Evolutionary conservation across 106 monocot species (phyloP), one percentile per base, ranked within the genome.

Genomic region (Cymbidium sinense): DNA sequence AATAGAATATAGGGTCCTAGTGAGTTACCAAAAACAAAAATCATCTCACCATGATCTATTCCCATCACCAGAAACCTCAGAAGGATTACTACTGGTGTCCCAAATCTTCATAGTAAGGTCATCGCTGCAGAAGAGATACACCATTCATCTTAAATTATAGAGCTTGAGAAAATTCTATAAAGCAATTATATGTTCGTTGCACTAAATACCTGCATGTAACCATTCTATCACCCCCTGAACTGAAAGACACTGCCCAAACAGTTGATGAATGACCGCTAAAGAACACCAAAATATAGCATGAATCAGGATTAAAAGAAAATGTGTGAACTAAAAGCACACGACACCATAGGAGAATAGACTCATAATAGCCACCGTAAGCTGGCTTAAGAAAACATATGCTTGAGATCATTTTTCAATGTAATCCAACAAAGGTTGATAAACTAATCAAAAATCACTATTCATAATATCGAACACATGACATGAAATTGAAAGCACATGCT

Each of bases 241-340:
- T 94, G 80, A 96, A 96, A 43, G 93, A 89, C 33, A 88, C 31
- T 74, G 89, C 86, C 96, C 96, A 96, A 9, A 96, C 91, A 70
- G 96, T 96, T 34, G 96, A 96, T 75, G 96, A 79, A 87, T 96
- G 96, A 34, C 96, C 96, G 84, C 96, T 96, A 61, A 83, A 62
- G 78, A 67, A 67, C 37, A 28, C 52, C 21, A 76, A 84, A 50
- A 79, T 75, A 23, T 34, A 81, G 2, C 2, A 61, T 71, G 39
- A 71, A 71, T 71, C 37, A 71, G 71, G 5, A 71, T 71, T 15
- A 67, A 44, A 44, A 72, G 47, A 47, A 47, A 13, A 47, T 13
- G 47, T 41, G 5, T 9, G 9, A 13, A 3, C 2, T 34, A 19
- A 35, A 21, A 70, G 19, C 18, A 18, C 70, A 70, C 18, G 15